Evolutionary conservation across 75 land plant genomes (phyloP).

Genomic region (Larix kaempferi): DNA sequence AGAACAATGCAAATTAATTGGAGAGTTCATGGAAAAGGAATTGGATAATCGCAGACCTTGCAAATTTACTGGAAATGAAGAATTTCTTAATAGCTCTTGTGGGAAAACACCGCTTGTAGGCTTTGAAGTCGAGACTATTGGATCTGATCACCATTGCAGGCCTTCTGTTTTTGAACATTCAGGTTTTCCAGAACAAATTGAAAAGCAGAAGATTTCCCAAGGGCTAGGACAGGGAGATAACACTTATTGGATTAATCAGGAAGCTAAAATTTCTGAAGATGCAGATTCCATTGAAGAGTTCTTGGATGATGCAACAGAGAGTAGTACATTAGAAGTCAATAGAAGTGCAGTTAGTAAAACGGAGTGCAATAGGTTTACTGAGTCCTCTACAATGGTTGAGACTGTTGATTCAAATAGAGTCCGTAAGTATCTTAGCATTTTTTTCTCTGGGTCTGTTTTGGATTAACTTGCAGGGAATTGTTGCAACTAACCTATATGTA

Average conservation of each 20-base stretch:
- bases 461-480: background rate
- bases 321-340: conserved; percentile 4
- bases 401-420: background rate
- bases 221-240: background rate
- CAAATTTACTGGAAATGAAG: background rate
- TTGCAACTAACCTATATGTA: background rate
- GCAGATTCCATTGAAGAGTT: conserved; percentile 6
- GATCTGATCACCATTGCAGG: background rate
- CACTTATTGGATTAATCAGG: background rate
- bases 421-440: background rate
- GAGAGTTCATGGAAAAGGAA: background rate
- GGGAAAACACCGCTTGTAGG: background rate
- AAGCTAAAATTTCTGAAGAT: background rate
- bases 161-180: background rate
- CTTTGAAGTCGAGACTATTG: background rate
- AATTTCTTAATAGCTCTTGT: background rate
- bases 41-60: background rate
- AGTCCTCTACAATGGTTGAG: background rate
- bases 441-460: background rate
- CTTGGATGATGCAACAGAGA: background rate
- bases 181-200: background rate
- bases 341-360: background rate
- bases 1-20: background rate
- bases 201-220: background rate
- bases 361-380: background rate